Evolutionary conservation across 805 yeast species (phyloP).

Genomic region (Yamadazyma kitorensis): DNA sequence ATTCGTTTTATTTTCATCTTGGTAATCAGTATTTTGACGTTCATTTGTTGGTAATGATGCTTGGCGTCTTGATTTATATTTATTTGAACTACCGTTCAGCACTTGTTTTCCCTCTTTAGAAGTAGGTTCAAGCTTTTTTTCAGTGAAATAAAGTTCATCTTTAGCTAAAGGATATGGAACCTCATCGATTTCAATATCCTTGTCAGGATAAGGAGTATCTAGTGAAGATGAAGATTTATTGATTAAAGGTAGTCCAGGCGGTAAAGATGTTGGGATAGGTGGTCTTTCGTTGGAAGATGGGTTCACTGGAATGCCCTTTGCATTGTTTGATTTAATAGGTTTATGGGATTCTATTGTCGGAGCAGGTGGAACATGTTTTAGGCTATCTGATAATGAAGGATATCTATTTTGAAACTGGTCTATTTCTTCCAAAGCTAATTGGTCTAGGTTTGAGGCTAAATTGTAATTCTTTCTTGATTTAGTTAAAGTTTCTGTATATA

Average conservation of each 20-base stretch:
- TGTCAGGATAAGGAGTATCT: constrained; percentile 9
- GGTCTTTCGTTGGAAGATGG: constrained; percentile 8
- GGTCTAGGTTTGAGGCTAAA: constrained; percentile 4
- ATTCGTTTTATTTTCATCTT: too few relatives aligned
- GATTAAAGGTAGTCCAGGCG: constrained; percentile 13
- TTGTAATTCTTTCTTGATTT: constrained; percentile 8
- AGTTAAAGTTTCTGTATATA: constrained; percentile 5
- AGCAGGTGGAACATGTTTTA: too few relatives aligned
- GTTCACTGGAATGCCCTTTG: too few relatives aligned
- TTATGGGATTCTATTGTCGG: not conserved
- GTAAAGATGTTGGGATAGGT: constrained; percentile 14
- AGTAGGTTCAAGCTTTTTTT: constrained; percentile 4
- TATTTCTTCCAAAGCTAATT: constrained; percentile 3
- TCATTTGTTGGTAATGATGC: too few relatives aligned
- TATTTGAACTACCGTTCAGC: too few relatives aligned
- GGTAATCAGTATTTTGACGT: too few relatives aligned
- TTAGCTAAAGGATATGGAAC: constrained; percentile 14
- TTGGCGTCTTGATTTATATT: too few relatives aligned
- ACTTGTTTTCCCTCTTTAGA: too few relatives aligned
- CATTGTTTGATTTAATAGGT: not conserved
- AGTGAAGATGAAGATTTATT: not conserved
- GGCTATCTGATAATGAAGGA: constrained; percentile 7
- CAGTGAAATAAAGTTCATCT: too few relatives aligned
- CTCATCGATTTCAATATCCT: constrained; percentile 6
- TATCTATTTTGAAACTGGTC: constrained; percentile 7